Evolutionary conservation across 2,329 filamentous ascomycete species (phyloP), one percentile per base, ranked within the genome.

Genomic region (Epichloe scottii): DNA sequence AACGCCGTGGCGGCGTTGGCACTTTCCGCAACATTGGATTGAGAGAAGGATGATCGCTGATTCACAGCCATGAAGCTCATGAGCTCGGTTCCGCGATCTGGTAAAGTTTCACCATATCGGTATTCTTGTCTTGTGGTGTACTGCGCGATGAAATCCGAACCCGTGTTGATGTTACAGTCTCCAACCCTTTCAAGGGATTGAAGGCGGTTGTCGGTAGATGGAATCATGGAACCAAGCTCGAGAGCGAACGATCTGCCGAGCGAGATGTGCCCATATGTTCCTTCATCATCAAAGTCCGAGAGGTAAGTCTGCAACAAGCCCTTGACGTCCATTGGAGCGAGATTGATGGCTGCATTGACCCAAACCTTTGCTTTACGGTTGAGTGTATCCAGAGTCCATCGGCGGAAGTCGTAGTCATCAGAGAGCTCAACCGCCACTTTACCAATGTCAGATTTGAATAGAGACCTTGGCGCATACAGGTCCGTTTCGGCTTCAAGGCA

Each of bases 81-180:
- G 71, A 85, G 78, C 61, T 85, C 81, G 53, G 77, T 74, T 53
- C 84, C 81, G 54, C 83, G 79, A 53, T 85, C 82, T 1, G 84
- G 81, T 38, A 86, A 71, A 2, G 81, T 78, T 63, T 95, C 89
- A 11, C 89, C 82, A 62, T 91, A 91, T 51, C 90, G 83, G 66
- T 98, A 98, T 62, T 95, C 90, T 64, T 98, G 94, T 38, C 93
- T 85, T 26, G 89, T 94, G 3, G 91, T 97, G 65, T 98, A 98
- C 63, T 98, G 91, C 2, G 93, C 89, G 62, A 98, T 82, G 60
- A 98, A 95, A 64, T 97, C 91, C 2, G 93, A 97, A 0, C 88
- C 89, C 11, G 90, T 89, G 64, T 97, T 95, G 64, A 96, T 84
- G 55, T 81, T 81, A 50, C 81, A 80, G 46, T 84, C 81, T 17